Base-by-base conservation (phyloP, 805 yeast genomes). In the Saturnispora serradocipensis region DNA sequence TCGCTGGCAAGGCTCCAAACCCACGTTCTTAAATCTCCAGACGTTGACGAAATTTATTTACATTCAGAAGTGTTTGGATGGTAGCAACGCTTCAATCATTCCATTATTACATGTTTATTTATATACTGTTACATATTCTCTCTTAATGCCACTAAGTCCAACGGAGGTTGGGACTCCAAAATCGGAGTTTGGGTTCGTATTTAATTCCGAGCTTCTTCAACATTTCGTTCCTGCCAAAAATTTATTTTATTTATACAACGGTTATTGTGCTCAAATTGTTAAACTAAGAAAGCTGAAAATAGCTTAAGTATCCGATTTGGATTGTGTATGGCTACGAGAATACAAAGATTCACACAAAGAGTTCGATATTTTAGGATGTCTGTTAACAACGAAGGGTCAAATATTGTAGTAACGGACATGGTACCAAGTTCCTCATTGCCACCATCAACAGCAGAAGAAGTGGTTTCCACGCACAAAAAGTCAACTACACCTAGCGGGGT, bases 401-500 rank as follows among this genome's bases (percentile, higher is more conserved):
- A 25, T 24, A 35, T 27, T 5, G 47, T 45, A 10, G 27, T 34
- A 24, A n/a, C 47, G 16, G 25, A 18, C 27, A 15, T 34, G 40
- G 22, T 45, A 35, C n/a, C 50, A 27, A 43, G 32, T 20, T 9
- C 35, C 8, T 13, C 47, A n/a, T 13, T 34, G 35, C 11, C 43
- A 20, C 44, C 49, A n/a, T n/a, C 48, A 43, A 36, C 15, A 40
- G 20, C 44, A n/a, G 30, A 9, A 28, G 46, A 47, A 3, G 46
- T 24, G 2, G 38, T 13, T 30, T 24, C 52, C 40, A 48, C 56
- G 1, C 80, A 78, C 57, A 74, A 67, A 53, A 61, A 81, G 25
- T 73, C 88, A 0, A 80, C 83, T 0, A 80, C 84, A 24, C 90
- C 90, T 1, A 73, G 83, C 0, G 86, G 88, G 0, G 75, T 83